Conservation (phyloP, 2,329 filamentous ascomycete species). For the Xylariomycetidae sp. region DNA sequence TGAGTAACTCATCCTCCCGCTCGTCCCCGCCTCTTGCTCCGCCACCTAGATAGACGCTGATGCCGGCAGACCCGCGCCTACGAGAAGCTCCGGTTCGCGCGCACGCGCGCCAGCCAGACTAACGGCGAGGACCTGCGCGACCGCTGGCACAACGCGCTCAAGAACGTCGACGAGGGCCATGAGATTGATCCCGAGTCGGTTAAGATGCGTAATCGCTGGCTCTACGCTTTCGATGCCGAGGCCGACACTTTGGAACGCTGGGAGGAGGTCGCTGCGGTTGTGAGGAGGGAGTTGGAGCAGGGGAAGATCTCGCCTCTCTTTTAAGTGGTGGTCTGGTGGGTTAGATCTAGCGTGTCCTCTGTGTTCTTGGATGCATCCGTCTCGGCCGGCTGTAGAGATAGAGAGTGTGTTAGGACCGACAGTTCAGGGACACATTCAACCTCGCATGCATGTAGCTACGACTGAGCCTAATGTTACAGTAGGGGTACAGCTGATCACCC, state of each 20-base stretch:
- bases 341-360: too few species aligned
- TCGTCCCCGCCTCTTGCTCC: too few species aligned
- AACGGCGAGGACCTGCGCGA: conserved; percentile 38
- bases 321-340: conserved; percentile 6
- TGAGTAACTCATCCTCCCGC: too few species aligned
- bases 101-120: conserved; percentile 34
- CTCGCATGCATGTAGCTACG: too few species aligned
- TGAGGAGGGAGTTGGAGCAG: conserved; percentile 28
- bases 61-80: conserved; percentile 33
- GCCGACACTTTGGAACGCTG: conserved; percentile 35
- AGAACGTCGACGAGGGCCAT: conserved; percentile 33
- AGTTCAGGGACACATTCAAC: too few species aligned
- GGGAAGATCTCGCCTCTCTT: conserved; percentile 34
- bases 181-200: conserved; percentile 39
- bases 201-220: conserved; percentile 40
- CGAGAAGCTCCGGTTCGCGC: conserved; percentile 35
- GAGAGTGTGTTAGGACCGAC: too few species aligned
- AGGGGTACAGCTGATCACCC: too few species aligned
- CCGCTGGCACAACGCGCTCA: conserved; percentile 37
- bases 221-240: conserved; percentile 42
- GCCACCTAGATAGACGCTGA: not conserved
- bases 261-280: conserved; percentile 32
- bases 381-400: too few species aligned
- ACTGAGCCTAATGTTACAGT: too few species aligned
- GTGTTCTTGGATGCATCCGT: too few species aligned